Evolutionary conservation across 2,329 filamentous ascomycete species (phyloP).

Genomic region (Fusarium sp.): DNA sequence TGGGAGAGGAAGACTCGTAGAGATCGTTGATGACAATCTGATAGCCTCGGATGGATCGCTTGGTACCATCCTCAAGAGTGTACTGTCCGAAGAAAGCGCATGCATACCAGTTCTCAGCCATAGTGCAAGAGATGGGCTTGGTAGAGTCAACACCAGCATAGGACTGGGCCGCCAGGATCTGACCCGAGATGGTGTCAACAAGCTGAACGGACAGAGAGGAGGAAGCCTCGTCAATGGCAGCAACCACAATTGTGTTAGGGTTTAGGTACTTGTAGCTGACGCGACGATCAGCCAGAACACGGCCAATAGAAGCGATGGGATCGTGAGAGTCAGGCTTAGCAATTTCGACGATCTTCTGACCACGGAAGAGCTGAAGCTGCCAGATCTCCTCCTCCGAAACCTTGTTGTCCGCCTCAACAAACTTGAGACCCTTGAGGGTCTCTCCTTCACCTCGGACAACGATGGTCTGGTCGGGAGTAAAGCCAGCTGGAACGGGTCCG

Average conservation of each 20-base stretch:
- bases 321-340: conserved; percentile 80
- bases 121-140: conserved; percentile 79
- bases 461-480: conserved; percentile 65
- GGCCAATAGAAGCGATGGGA: conserved; percentile 93
- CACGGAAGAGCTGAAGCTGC: conserved; percentile 76
- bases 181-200: conserved; percentile 87
- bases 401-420: conserved; percentile 57
- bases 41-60: conserved; percentile 80
- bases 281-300: conserved; percentile 89
- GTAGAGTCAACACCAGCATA: conserved; percentile 80
- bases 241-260: conserved; percentile 83
- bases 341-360: conserved; percentile 76
- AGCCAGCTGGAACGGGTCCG: conserved; percentile 59
- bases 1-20: conserved; percentile 85
- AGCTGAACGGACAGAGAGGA: conserved; percentile 79
- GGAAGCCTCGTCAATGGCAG: conserved; percentile 70
- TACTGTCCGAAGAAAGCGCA: conserved; percentile 82
- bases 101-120: conserved; percentile 95
- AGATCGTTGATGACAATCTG: conserved; percentile 89
- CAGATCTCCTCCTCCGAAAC: conserved; percentile 69
- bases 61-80: conserved; percentile 64
- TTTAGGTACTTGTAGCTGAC: conserved; percentile 98
- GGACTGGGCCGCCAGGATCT: conserved; percentile 77
- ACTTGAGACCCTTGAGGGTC: conserved; percentile 67
- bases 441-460: conserved; percentile 64